Evolutionary conservation across 164 flowering plant species (phyloP).

Genomic region (Macadamia integrifolia): DNA sequence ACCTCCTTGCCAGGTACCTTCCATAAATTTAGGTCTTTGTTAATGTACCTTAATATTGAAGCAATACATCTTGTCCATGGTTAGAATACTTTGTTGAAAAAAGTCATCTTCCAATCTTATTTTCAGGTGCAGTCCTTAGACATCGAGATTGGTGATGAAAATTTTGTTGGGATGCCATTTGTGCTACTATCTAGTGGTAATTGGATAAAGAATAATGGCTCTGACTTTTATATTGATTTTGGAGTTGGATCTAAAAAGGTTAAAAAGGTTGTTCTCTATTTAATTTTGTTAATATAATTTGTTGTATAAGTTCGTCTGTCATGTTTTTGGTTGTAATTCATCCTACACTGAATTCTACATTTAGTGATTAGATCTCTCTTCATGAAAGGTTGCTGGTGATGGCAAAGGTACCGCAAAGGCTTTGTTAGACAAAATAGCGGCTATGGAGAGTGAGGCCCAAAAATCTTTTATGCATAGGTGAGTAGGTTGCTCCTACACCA

Average conservation of each 20-base stretch:
- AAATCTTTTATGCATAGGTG: conserved; percentile 98
- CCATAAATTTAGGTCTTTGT: conserved; percentile 5
- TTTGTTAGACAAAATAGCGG: conserved; percentile 73
- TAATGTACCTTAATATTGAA: not conserved
- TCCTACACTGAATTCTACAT: not conserved
- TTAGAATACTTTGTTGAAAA: too few relatives aligned
- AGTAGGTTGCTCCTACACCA: conserved; percentile 13
- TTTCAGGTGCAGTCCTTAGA: conserved; percentile 61
- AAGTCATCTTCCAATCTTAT: conserved; percentile 6
- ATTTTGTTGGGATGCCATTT: conserved; percentile 82
- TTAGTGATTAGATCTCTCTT: conserved; percentile 7
- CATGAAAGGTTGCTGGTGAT: conserved; percentile 63
- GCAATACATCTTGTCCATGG: not conserved
- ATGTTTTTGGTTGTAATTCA: not conserved
- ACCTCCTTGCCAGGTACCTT: conserved; percentile 43
- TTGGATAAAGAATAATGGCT: conserved; percentile 78
- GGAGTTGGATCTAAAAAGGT: conserved; percentile 30
- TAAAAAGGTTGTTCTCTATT: conserved; percentile 43
- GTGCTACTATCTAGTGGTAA: conserved; percentile 66
- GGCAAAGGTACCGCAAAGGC: conserved; percentile 85
- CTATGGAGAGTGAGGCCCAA: conserved; percentile 84
- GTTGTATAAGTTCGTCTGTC: not conserved
- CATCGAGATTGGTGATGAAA: conserved; percentile 58
- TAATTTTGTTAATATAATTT: conserved; percentile 1
- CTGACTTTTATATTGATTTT: conserved; percentile 79